Percentiles rank a stretch among this genome's conserved stretches.
phyloP scores from a whole-genome alignment of 2,329 filamentous ascomycete species.

The Cercospora sojina region DNA sequence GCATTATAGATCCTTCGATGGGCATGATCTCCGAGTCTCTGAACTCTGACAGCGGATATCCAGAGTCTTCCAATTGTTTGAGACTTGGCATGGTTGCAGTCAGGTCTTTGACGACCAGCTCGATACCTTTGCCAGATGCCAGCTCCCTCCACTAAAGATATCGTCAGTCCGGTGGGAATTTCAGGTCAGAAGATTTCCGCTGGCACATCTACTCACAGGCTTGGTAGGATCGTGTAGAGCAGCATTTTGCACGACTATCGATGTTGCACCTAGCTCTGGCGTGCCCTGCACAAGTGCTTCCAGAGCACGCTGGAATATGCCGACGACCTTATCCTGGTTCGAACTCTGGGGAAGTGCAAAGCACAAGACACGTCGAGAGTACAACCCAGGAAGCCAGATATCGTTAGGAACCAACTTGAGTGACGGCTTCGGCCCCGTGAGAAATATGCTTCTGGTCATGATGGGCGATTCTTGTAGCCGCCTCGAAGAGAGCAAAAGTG shows the following conservation, averaged over 20 bases:
- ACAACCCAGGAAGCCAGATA: constrained; percentile 27
- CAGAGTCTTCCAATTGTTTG: constrained; percentile 17
- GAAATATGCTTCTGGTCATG: constrained; percentile 20
- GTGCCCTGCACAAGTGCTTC: constrained; percentile 26
- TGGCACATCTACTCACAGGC: constrained; percentile 4
- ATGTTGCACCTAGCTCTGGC: constrained; percentile 24
- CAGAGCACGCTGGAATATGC: constrained; percentile 18
- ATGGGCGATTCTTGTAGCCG: not conserved
- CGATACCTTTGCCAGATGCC: constrained; percentile 17
- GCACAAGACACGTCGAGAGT: constrained; percentile 24
- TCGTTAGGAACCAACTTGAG: constrained; percentile 26
- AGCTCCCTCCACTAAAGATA: constrained; percentile 19
- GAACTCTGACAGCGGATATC: constrained; percentile 25
- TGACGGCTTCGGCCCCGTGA: constrained; percentile 21
- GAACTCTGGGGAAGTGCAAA: constrained; percentile 21
- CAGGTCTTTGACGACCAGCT: constrained; percentile 24
- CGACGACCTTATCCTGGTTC: constrained; percentile 20
- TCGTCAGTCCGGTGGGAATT: not conserved
- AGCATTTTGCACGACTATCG: constrained; percentile 18
- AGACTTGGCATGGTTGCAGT: constrained; percentile 16
- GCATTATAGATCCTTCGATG: constrained; percentile 20
- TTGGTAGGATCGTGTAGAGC: constrained; percentile 16
- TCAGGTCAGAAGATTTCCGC: not conserved
- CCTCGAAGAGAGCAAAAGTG: not conserved
- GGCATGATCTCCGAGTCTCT: constrained; percentile 25